Evolutionary conservation across 2,329 filamentous ascomycete species (phyloP).

Genomic region (Bretziella fagacearum): DNA sequence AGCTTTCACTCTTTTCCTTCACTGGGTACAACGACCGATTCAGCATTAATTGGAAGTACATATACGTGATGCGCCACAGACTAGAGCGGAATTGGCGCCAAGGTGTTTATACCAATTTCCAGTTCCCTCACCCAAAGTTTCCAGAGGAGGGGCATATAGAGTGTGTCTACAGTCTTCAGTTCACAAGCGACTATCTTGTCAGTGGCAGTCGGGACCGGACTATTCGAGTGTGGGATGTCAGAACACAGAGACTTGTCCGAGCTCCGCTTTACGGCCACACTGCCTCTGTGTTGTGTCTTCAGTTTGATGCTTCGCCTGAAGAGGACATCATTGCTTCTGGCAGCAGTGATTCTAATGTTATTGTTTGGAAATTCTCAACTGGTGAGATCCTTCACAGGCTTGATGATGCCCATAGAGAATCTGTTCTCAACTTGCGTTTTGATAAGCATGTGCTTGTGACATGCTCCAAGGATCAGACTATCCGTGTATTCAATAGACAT

Average conservation of each 20-base stretch:
- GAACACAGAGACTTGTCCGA: constrained; percentile 58
- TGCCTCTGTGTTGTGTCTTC: constrained; percentile 82
- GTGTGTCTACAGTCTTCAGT: constrained; percentile 91
- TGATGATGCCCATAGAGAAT: constrained; percentile 64
- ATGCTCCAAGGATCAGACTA: constrained; percentile 91
- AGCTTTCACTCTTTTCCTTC: constrained; percentile 5
- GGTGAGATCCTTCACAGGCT: constrained; percentile 67
- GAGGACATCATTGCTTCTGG: constrained; percentile 92
- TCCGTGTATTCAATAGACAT: constrained; percentile 85
- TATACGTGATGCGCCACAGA: constrained; percentile 73
- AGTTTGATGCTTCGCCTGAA: constrained; percentile 76
- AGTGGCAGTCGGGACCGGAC: constrained; percentile 84
- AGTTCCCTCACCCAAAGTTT: constrained; percentile 69
- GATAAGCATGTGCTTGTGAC: constrained; percentile 85
- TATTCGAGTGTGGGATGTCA: constrained; percentile 78
- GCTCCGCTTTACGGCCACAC: constrained; percentile 59
- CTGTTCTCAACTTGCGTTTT: constrained; percentile 84
- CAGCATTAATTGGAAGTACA: constrained; percentile 77
- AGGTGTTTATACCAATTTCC: constrained; percentile 69
- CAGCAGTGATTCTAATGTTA: constrained; percentile 79
- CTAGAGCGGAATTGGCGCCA: constrained; percentile 86
- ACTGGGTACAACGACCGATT: constrained; percentile 25
- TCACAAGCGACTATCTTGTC: constrained; percentile 68
- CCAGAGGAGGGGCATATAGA: constrained; percentile 73
- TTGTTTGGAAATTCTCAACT: constrained; percentile 86